Conservation (phyloP, 257 asterid genomes). For the Capsicum chinense region DNA sequence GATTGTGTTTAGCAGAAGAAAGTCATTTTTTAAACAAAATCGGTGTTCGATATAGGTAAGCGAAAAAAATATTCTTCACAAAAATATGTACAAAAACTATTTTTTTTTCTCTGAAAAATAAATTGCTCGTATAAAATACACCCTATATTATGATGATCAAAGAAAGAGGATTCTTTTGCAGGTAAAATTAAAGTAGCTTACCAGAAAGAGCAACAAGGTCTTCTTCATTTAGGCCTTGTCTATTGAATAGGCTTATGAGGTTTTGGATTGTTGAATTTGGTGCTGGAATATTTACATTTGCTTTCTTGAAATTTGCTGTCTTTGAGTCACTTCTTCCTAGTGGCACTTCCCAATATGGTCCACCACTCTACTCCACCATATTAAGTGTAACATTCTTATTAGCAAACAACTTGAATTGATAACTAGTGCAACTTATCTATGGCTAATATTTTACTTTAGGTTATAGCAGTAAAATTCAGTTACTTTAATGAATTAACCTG, state of each 20-base stretch:
- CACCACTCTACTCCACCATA: constrained; percentile 64
- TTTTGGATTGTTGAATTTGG: constrained; percentile 75
- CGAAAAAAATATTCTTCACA: too few species aligned
- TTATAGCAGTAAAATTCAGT: background rate
- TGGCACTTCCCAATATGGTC: constrained; percentile 86
- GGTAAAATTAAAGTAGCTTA: background rate
- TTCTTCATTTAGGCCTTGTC: constrained; percentile 60
- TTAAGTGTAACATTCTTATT: background rate
- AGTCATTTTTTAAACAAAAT: background rate
- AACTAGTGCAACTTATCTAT: background rate
- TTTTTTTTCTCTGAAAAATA: too few species aligned
- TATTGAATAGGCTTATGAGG: constrained; percentile 51
- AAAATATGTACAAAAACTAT: too few species aligned
- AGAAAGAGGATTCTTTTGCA: background rate
- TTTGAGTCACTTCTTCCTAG: constrained; percentile 59
- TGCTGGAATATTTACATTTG: constrained; percentile 67
- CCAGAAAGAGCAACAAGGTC: constrained; percentile 89
- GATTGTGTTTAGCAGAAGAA: background rate
- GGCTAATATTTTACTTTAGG: background rate
- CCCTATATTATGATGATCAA: too few species aligned
- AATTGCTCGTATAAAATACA: too few species aligned
- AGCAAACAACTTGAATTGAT: background rate
- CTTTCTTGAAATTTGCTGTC: constrained; percentile 39
- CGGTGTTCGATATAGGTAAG: too few species aligned
- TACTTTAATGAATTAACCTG: background rate